Conservation (phyloP, 2,329 filamentous ascomycete species). For the Plectosphaerella sp. region DNA sequence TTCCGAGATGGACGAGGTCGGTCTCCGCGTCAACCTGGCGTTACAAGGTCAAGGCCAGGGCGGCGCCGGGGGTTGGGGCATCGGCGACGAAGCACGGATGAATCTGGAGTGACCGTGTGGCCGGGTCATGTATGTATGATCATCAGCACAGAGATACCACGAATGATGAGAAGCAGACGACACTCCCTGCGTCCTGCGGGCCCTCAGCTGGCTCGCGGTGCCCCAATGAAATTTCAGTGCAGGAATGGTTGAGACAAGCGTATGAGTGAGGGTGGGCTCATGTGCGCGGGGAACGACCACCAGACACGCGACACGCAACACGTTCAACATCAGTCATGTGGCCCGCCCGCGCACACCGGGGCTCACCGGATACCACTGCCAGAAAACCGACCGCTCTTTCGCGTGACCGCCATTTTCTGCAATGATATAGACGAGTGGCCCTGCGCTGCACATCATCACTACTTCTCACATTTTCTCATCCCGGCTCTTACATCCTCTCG, state of each 20-base stretch:
- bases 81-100: constrained; percentile 83
- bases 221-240: too few relatives aligned
- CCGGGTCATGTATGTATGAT: background rate
- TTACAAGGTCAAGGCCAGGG: constrained; percentile 41
- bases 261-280: background rate
- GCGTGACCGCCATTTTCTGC: too few relatives aligned
- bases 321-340: too few relatives aligned
- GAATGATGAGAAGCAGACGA: constrained; percentile 7
- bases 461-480: background rate
- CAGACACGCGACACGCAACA: too few relatives aligned
- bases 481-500: background rate
- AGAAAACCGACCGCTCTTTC: too few relatives aligned
- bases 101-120: constrained; percentile 57
- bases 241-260: background rate
- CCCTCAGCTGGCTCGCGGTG: too few relatives aligned
- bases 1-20: constrained; percentile 32
- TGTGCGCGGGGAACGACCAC: background rate
- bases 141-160: constrained; percentile 6
- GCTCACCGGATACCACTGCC: too few relatives aligned
- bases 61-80: constrained; percentile 65
- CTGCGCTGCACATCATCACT: background rate
- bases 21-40: constrained; percentile 41
- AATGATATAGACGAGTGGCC: too few relatives aligned
- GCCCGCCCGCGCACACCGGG: too few relatives aligned
- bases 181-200: constrained; percentile 13